phyloP scores from a whole-genome alignment of 2,329 filamentous ascomycete species.

The Fusarium acutatum region DNA sequence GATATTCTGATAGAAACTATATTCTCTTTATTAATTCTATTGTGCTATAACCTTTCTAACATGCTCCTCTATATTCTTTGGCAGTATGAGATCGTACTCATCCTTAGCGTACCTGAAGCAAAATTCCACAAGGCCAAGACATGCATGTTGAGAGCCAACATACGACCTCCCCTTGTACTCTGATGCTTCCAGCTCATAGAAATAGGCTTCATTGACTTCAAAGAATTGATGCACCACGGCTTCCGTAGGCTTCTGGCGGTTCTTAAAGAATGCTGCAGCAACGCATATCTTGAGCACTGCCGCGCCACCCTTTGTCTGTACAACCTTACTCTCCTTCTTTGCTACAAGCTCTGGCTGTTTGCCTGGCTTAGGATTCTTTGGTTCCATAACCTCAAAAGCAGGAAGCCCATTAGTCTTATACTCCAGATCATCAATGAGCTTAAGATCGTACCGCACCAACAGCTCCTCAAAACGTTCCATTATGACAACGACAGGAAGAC shows the following conservation, averaged over 20 bases:
- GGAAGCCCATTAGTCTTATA: background rate
- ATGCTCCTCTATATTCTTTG: background rate
- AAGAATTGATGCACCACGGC: background rate
- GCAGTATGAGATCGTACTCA: background rate
- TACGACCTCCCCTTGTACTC: background rate
- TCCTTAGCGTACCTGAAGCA: background rate
- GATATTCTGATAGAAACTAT: background rate
- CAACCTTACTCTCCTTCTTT: background rate
- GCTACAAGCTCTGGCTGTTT: background rate
- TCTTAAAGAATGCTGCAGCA: background rate
- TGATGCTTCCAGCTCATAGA: background rate
- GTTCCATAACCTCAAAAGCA: rapidly evolving
- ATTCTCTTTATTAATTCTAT: rapidly evolving
- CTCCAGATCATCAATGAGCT: background rate
- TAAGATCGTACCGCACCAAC: background rate
- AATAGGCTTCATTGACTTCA: background rate
- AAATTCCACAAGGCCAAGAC: background rate
- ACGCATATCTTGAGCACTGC: background rate
- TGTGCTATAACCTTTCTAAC: background rate
- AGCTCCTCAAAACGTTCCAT: background rate
- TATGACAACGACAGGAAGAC: background rate
- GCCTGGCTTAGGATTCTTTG: rapidly evolving
- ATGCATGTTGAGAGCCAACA: background rate
- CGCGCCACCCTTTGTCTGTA: background rate
- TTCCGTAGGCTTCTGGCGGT: background rate